These are phyloP conservation scores for Drechslerella stenobrocha DNA, from an alignment of 2,329 filamentous ascomycete species.

Conservation along the genomic window DNA sequence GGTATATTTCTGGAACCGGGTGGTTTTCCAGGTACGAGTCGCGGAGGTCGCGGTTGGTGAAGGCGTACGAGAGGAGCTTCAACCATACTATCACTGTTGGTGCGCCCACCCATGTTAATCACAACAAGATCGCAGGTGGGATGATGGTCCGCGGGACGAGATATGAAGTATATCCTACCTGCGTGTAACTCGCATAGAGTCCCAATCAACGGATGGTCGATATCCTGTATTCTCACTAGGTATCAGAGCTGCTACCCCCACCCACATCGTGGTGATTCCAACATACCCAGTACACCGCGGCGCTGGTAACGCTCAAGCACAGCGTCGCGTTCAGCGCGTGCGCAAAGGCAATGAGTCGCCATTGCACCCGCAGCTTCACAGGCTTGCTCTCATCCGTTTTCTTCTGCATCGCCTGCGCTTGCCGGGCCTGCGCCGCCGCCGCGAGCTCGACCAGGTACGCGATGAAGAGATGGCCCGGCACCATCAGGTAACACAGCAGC, in stretches of 20 bases:
- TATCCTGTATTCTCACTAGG: slow-evolving; percentile 62
- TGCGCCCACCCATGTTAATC: too few relatives aligned
- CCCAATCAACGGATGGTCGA: slow-evolving; percentile 91
- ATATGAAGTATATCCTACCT: slow-evolving; percentile 47
- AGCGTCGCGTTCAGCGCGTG: slow-evolving; percentile 83
- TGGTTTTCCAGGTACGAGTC: slow-evolving; percentile 79
- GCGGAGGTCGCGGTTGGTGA: slow-evolving; percentile 92
- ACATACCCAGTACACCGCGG: slow-evolving; percentile 69
- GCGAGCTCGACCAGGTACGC: slow-evolving; percentile 86
- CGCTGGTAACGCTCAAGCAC: slow-evolving; percentile 77
- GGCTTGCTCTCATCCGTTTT: slow-evolving; percentile 64
- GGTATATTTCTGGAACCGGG: slow-evolving; percentile 78
- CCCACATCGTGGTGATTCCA: background rate
- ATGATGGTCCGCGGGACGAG: background rate
- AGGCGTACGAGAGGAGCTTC: slow-evolving; percentile 92
- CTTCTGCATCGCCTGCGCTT: slow-evolving; percentile 64
- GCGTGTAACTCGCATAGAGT: slow-evolving; percentile 88
- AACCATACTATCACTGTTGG: slow-evolving; percentile 80
- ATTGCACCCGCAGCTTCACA: slow-evolving; percentile 71
- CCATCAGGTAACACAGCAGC: slow-evolving; percentile 76
- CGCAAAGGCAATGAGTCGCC: slow-evolving; percentile 76
- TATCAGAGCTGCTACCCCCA: slow-evolving; percentile 12
- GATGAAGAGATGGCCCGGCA: slow-evolving; percentile 86
- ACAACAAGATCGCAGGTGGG: too few relatives aligned
- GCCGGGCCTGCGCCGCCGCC: slow-evolving; percentile 76